Base-by-base conservation (phyloP, 148 eudicot genomes). In the Rhododendron molle region DNA sequence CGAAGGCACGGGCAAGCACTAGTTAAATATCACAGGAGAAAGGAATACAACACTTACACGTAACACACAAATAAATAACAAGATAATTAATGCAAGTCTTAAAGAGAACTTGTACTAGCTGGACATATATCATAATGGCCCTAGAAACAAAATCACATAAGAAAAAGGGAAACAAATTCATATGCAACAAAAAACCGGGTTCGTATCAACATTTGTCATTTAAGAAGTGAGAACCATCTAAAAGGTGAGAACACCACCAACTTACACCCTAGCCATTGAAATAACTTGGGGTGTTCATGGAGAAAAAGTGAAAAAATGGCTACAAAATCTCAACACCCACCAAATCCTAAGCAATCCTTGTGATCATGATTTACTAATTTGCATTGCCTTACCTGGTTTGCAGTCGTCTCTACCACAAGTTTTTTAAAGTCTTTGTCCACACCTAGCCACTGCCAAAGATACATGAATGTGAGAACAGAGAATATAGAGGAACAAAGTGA, bases 371-470 rank as follows among this genome's bases (percentile, higher is more conserved):
- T 40, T 40, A 76, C 44, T 76, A 20, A 76, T 43, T 76, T 67
- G 82, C 73, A 65, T 21, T 10, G 73, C 46, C 21, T 86, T 85
- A 92, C 99, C 99, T 97, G 98, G 93, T 95, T 97, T 87, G 92
- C 91, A 81, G 99, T 97, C 43, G 98, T 97, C 86, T 97, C 98
- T 49, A 97, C 91, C 83, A 94, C 98, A 86, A 97, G 98, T 86
- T 89, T 94, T 85, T 95, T 97, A 67, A 91, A 62, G 82, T 92
- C 95, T 88, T 93, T 92, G 89, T 97, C 99, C 90, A 92, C 52
- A 74, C 98, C 99, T 82, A 97, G 99, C 99, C 99, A 97, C 99
- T 97, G 91, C 69, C 80, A 18, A 89, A 86, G 46, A 91, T 84
- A 74, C 47, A 54, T 49, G 40, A 46, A 67, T 26, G 50, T 28